Conservation (phyloP, 768 basidiomycete species). For the Chalciporus sphaerocephalus region DNA sequence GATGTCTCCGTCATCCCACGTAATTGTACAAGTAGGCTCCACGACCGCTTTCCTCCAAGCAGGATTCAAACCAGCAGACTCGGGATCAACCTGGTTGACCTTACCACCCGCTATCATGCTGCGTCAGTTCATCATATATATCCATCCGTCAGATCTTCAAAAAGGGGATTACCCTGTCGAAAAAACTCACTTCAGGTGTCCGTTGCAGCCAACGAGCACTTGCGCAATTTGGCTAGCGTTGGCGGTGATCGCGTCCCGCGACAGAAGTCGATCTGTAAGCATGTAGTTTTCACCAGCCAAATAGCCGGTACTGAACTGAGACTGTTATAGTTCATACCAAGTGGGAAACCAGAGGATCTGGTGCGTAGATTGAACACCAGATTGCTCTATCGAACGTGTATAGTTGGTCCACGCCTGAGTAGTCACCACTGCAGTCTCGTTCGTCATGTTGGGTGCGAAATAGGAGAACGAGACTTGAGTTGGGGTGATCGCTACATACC, state of each 20-base stretch:
- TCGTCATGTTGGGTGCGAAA: constrained; percentile 35
- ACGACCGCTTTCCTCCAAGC: constrained; percentile 43
- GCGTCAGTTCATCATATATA: too few relatives aligned
- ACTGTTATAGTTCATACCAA: constrained; percentile 25
- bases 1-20: constrained; percentile 19
- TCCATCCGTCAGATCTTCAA: constrained; percentile 10
- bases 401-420: constrained; percentile 31
- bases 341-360: constrained; percentile 22
- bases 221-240: neutral
- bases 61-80: constrained; percentile 42
- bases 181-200: constrained; percentile 1
- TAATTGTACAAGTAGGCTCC: neutral
- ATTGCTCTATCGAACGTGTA: too few relatives aligned
- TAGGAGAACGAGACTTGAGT: constrained; percentile 15
- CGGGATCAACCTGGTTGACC: constrained; percentile 33
- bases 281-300: constrained; percentile 27
- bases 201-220: neutral
- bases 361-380: constrained; percentile 24
- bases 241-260: neutral
- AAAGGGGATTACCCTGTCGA: too few relatives aligned
- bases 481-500: constrained; percentile 23
- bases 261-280: constrained; percentile 11
- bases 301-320: neutral
- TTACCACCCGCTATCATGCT: constrained; percentile 45
- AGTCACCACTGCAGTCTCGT: constrained; percentile 31